A percentile compares a stretch with the other conserved stretches of the same genome.
These are phyloP conservation scores for Quillaja saponaria DNA, from an alignment of 306 rosid species.

Conservation along the genomic window DNA sequence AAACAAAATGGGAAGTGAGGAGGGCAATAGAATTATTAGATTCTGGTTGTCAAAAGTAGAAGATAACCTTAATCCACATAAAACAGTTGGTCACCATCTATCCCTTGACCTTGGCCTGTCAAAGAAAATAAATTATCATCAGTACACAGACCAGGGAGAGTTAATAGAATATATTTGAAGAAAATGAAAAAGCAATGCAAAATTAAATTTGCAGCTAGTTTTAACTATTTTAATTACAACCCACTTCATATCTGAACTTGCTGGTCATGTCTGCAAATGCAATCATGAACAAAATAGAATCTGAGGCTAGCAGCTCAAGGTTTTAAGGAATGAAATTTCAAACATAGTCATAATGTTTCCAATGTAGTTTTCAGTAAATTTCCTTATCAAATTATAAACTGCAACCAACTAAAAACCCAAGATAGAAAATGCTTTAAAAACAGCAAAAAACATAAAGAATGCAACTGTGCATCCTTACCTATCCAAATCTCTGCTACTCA, in stretches of 20 bases:
- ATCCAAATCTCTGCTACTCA: slow-evolving; percentile 63
- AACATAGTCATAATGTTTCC: neutral
- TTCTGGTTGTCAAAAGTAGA: slow-evolving; percentile 42
- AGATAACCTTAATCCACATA: slow-evolving; percentile 22
- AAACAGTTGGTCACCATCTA: slow-evolving; percentile 46
- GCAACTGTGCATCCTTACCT: slow-evolving; percentile 52
- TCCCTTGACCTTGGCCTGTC: slow-evolving; percentile 56
- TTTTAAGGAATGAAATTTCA: neutral
- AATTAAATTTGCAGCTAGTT: neutral
- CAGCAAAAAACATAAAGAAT: slow-evolving; percentile 12
- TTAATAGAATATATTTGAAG: neutral
- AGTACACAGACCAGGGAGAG: no score
- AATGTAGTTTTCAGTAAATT: neutral
- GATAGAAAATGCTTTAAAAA: neutral
- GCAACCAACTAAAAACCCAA: neutral
- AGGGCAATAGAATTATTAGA: slow-evolving; percentile 49
- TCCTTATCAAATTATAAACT: no score
- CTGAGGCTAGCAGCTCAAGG: neutral
- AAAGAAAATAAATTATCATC: slow-evolving; percentile 11
- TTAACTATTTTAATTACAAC: neutral
- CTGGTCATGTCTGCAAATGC: neutral
- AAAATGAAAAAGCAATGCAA: neutral
- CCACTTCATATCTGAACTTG: no score
- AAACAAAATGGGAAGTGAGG: slow-evolving; percentile 28
- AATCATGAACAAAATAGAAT: neutral